Conservation (phyloP, 2,329 filamentous ascomycete genomes). For the Amauroascus niger region DNA sequence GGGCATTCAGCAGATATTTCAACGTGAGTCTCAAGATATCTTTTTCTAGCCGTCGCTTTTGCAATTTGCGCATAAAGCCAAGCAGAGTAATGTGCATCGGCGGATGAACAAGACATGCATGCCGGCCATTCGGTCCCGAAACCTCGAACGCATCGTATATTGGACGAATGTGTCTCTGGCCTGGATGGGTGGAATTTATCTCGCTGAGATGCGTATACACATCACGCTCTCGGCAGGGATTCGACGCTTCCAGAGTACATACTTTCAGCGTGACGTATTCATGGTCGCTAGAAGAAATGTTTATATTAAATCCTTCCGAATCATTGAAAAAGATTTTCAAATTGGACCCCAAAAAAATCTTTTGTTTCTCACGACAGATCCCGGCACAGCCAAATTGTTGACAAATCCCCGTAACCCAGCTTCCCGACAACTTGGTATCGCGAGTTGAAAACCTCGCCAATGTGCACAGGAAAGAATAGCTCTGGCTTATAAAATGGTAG, state of each 20-base stretch:
- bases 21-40: not conserved
- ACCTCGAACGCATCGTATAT: not conserved
- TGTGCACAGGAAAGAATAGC: not conserved
- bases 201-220: not conserved
- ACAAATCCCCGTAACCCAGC: not conserved
- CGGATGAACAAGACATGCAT: not conserved
- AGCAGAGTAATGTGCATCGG: not conserved
- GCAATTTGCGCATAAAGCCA: not conserved
- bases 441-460: not conserved
- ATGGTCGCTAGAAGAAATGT: not conserved
- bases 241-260: not conserved
- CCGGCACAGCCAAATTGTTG: not conserved
- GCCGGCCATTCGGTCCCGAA: not conserved
- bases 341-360: too few species aligned
- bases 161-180: not conserved
- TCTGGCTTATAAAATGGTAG: too few species aligned
- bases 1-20: slow-evolving; percentile 70
- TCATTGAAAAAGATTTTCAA: too few species aligned
- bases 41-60: too few species aligned
- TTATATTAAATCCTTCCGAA: too few species aligned
- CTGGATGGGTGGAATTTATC: not conserved
- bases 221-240: not conserved
- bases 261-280: not conserved
- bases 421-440: not conserved
- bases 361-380: not conserved